phyloP scores from a whole-genome alignment of 495 filamentous ascomycete genomes.

The Aspergillus carlsbadensis region DNA sequence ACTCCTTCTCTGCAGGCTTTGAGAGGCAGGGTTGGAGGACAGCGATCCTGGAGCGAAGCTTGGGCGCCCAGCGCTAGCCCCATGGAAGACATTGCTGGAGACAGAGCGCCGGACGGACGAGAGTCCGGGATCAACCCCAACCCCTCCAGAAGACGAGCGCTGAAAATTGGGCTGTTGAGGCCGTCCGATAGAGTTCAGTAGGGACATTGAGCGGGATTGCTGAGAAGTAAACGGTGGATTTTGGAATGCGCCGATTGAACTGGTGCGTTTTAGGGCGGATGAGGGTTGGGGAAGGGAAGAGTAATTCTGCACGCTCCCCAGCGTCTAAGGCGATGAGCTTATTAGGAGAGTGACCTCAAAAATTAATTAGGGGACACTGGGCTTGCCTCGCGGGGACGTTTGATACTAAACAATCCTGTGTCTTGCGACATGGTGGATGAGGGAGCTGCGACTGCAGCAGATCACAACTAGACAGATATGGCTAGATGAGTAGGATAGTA shows the following conservation, averaged over 20 bases:
- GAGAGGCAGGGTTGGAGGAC: constrained; percentile 44
- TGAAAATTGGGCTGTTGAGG: constrained; percentile 83
- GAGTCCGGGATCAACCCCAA: constrained; percentile 69
- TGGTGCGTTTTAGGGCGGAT: constrained; percentile 96
- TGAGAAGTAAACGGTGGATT: constrained; percentile 63
- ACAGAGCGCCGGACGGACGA: constrained; percentile 86
- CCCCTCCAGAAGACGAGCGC: constrained; percentile 73
- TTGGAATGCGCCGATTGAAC: constrained; percentile 68
- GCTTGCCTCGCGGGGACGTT: constrained; percentile 69
- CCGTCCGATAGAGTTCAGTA: constrained; percentile 82
- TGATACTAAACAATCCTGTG: constrained; percentile 70
- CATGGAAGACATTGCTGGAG: constrained; percentile 66
- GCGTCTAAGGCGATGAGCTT: too few species aligned
- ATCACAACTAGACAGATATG: neutral
- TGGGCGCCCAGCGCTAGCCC: constrained; percentile 57
- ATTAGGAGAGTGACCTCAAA: too few species aligned
- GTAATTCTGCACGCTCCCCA: constrained; percentile 74
- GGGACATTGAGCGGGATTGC: constrained; percentile 77
- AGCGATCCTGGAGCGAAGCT: constrained; percentile 68
- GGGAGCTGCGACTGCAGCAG: constrained; percentile 34
- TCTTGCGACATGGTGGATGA: constrained; percentile 68
- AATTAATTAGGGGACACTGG: constrained; percentile 7
- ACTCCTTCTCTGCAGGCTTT: constrained; percentile 67
- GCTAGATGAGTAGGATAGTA: too few species aligned
- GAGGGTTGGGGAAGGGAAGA: constrained; percentile 81